Evolutionary conservation across 495 filamentous ascomycete species (phyloP), one percentile per base, ranked within the genome.

Genomic region (Lasiosphaeria hispida): DNA sequence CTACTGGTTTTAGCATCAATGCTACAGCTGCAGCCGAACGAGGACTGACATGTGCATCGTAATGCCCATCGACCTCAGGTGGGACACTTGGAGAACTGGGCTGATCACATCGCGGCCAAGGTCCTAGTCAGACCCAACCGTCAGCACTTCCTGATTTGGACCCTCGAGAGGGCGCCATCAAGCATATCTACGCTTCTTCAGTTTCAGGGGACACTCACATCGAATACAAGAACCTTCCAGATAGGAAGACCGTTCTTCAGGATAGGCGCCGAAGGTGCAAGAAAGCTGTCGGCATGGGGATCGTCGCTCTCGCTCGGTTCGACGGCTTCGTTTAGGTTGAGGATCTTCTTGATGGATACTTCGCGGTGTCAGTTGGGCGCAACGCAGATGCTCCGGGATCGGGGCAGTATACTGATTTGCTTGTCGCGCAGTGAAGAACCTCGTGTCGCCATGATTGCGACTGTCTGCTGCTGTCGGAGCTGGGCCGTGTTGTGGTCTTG

Each of bases 341-440:
- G 85, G 63, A 98, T 90, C 74, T 91, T 95, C 76, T 96, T 90
- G 63, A 98, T 91, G 2, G 92, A 95, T 48, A 87, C 95, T 98
- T 43, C 15, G 64, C 38, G 48, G 37, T 37, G n/a, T 57, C 9
- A 52, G 55, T 43, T 40, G 35, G 48, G 44, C 55, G 43, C 43
- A 11, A 38, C 8, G 8, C 7, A 2, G 10, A 1, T 17, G 34
- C 13, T 15, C n/a, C 6, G 34, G n/a, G n/a, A n/a, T n/a, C n/a
- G n/a, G 35, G 17, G 23, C 39, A 18, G 54, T 74, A 61, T 65
- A 97, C 94, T 87, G 75, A 97, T 89, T 85, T 98, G 94, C 72
- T 92, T 91, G 80, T 96, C 94, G 72, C 94, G 86, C 67, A 98
- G 82, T 59, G 91, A 91, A 76, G 85, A 81, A 55, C 86, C 80